Conservation (phyloP, 192 early-diverging fungal species). For the Pilaira anomala region DNA sequence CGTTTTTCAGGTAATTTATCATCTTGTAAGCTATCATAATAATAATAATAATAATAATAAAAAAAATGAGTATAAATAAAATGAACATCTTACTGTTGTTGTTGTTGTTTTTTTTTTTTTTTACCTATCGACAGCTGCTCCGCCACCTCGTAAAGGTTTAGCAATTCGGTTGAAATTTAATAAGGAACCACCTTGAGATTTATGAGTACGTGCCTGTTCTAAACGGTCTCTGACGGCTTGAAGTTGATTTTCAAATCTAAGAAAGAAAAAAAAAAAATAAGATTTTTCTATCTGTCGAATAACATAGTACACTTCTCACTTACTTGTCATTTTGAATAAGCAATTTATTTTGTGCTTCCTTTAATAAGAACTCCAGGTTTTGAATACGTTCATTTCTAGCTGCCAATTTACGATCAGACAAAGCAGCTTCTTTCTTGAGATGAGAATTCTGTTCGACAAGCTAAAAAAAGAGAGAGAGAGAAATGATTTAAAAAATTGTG, state of each 20-base stretch:
- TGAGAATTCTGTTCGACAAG: conserved; percentile 94
- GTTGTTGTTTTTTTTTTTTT: neutral
- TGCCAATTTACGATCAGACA: conserved; percentile 86
- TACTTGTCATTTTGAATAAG: conserved; percentile 69
- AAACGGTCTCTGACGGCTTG: conserved; percentile 71
- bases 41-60: neutral
- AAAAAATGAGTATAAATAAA: neutral
- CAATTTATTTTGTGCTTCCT: conserved; percentile 80
- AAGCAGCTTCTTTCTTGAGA: conserved; percentile 88
- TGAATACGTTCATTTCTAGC: conserved; percentile 92
- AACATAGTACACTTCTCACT: neutral
- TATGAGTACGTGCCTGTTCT: conserved; percentile 66
- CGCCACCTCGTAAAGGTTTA: conserved; percentile 86
- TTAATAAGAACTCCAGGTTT: conserved; percentile 79
- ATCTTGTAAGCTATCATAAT: conserved; percentile 6
- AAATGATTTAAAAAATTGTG: neutral
- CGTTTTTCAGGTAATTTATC: conserved; percentile 17
- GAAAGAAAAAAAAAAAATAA: neutral
- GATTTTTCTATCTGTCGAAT: neutral
- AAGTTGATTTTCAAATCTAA: conserved; percentile 79
- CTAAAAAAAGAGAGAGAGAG: conserved; percentile 20
- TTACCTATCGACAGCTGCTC: conserved; percentile 7
- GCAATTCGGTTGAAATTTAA: conserved; percentile 60
- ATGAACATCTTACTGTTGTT: no score
- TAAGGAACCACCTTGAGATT: conserved; percentile 30